Evolutionary conservation across 768 basidiomycete genomes (phyloP), one percentile per base, ranked within the genome.

Genomic region (Holtermannia corniformis): DNA sequence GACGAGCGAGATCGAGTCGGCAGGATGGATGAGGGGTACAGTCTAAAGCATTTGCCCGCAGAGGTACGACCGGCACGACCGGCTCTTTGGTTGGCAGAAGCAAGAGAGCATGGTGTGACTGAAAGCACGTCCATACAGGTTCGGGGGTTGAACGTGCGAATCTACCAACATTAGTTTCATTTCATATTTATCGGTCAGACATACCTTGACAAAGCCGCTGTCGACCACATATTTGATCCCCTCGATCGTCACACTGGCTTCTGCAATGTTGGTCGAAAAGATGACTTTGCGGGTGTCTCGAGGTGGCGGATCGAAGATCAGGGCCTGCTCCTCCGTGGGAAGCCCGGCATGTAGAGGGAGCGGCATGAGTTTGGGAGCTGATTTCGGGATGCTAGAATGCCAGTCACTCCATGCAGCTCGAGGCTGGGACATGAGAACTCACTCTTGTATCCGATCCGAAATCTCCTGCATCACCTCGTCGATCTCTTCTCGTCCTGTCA

Each of bases 401-500:
- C 51, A 47, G 37, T 22, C 13, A 45, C 4, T 3, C 11, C 24
- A 28, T 21, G 45, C n/a, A 20, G 28, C 7, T 3, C 41, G 45
- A 32, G 3, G 41, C 26, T 13, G 21, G 12, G 27, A 2, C 23
- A 49, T 23, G 12, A 22, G 21, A 27, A 69, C 77, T 48, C 62
- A 86, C 90, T 79, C 81, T 48, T 85, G 82, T 22, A 88, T 64
- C 53, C 87, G 77, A 61, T 95, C 90, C 0, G 84, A 74, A 11
- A 96, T 74, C 52, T 81, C 82, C 56, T 92, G 85, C 19, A 92
- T 70, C 55, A 86, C 91, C 41, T 81, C 78, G 40, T 97, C 91
- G 45, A 99, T 99, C 65, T 99, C 95, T 70, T 99, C 95, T 27
- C 93, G 77, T 5, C 95, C 95, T 0, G 95, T 93, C 50, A 99